Evolutionary conservation across 2,329 filamentous ascomycete genomes (phyloP).

Genomic region (Aspergillus quadrilineatus): DNA sequence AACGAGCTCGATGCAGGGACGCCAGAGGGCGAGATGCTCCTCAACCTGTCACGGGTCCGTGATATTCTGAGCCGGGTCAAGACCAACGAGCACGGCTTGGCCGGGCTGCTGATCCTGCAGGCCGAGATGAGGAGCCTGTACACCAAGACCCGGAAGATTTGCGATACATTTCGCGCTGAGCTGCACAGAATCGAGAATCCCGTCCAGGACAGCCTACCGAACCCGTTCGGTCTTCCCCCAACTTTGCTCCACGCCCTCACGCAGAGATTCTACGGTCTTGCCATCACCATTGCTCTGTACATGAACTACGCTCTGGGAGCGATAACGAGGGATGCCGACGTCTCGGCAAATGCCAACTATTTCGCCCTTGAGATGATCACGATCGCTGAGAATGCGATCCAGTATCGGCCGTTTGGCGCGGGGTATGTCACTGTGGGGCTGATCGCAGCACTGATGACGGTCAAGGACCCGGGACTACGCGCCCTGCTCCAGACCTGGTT

Average conservation of each 20-base stretch:
- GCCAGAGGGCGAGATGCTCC: slow-evolving; percentile 34
- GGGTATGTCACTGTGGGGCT: slow-evolving; percentile 32
- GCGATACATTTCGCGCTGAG: slow-evolving; percentile 19
- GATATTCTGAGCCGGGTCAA: slow-evolving; percentile 28
- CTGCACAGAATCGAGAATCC: slow-evolving; percentile 14
- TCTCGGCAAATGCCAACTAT: slow-evolving; percentile 21
- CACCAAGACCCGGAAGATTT: slow-evolving; percentile 21
- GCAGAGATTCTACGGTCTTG: slow-evolving; percentile 35
- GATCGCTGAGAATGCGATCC: slow-evolving; percentile 26
- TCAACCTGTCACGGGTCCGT: slow-evolving; percentile 31
- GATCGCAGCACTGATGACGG: slow-evolving; percentile 26
- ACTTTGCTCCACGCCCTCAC: slow-evolving; percentile 29
- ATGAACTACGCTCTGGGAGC: slow-evolving; percentile 35
- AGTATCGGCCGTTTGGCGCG: slow-evolving; percentile 35
- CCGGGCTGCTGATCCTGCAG: slow-evolving; percentile 14
- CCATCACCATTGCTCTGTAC: slow-evolving; percentile 30
- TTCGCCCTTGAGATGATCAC: slow-evolving; percentile 29
- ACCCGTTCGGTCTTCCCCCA: neutral
- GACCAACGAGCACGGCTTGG: slow-evolving; percentile 13
- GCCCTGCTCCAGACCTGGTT: slow-evolving; percentile 19
- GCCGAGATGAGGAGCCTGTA: slow-evolving; percentile 27
- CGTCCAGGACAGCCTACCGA: neutral
- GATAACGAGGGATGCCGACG: slow-evolving; percentile 23
- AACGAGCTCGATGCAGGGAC: slow-evolving; percentile 29
- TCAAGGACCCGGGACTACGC: slow-evolving; percentile 20